phyloP scores from a whole-genome alignment of 2,329 filamentous ascomycete species.

The Aspergillus latus region DNA sequence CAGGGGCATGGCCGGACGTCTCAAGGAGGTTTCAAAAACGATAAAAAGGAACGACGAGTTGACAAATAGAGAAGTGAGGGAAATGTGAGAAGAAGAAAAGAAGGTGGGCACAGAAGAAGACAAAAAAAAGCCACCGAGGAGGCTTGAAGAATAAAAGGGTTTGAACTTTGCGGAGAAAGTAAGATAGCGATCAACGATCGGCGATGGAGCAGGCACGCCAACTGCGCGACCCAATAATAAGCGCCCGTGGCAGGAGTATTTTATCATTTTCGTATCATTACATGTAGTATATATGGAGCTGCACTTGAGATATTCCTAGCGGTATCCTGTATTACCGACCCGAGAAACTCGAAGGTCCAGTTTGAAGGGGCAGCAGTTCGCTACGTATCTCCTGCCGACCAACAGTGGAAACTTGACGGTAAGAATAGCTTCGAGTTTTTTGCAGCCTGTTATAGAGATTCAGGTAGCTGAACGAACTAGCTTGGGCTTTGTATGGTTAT shows the following conservation, averaged over 20 bases:
- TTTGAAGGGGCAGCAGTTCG: background rate
- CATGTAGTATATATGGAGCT: background rate
- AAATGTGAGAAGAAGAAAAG: background rate
- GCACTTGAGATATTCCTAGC: background rate
- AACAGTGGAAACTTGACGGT: background rate
- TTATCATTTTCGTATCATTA: conserved; percentile 6
- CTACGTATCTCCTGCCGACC: conserved; percentile 4
- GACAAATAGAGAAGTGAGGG: background rate
- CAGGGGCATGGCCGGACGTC: conserved; percentile 8
- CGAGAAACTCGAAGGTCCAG: background rate
- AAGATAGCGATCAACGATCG: conserved; percentile 9
- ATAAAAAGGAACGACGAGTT: conserved; percentile 7
- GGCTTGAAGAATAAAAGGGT: background rate
- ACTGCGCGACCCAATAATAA: conserved; percentile 5
- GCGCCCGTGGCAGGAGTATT: conserved; percentile 1
- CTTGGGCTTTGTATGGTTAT: too few relatives aligned
- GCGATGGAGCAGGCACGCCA: background rate
- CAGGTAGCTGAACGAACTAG: too few relatives aligned
- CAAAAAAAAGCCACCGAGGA: background rate
- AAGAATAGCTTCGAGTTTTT: too few relatives aligned
- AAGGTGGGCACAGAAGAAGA: background rate
- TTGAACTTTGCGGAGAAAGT: background rate
- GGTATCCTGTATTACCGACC: conserved; percentile 2
- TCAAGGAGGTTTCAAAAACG: conserved; percentile 9
- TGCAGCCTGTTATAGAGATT: too few relatives aligned